These are phyloP conservation scores for Paradendryphiella salina DNA, from an alignment of 2,329 filamentous ascomycete species.

Conservation along the genomic window DNA sequence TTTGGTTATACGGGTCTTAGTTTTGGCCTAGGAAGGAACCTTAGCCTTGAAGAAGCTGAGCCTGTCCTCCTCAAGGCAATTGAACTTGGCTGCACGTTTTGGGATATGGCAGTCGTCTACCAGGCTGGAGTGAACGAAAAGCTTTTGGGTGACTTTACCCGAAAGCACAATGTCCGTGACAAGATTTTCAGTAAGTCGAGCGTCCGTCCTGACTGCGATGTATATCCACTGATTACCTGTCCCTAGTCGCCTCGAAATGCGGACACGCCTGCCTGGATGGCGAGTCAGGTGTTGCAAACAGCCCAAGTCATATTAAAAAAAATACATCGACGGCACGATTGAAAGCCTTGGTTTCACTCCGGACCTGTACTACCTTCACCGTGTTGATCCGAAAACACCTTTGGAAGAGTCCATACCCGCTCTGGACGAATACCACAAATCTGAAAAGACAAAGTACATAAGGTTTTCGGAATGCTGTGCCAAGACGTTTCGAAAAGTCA, in stretches of 20 bases:
- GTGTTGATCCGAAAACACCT: conserved; percentile 43
- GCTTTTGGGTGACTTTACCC: conserved; percentile 32
- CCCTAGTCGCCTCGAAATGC: conserved; percentile 32
- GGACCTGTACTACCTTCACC: conserved; percentile 50
- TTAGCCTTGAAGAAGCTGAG: conserved; percentile 52
- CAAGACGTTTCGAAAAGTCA: conserved; percentile 53
- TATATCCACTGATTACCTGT: neutral
- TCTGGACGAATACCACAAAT: conserved; percentile 45
- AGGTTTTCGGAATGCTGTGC: conserved; percentile 53
- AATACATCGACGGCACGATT: conserved; percentile 47
- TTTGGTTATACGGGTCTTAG: conserved; percentile 60
- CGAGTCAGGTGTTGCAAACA: conserved; percentile 46
- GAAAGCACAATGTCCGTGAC: conserved; percentile 32
- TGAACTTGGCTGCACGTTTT: conserved; percentile 56
- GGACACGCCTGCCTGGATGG: conserved; percentile 27
- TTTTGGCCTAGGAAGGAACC: conserved; percentile 51
- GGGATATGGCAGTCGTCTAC: conserved; percentile 50
- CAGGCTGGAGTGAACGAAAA: conserved; percentile 31
- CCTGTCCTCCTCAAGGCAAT: conserved; percentile 55
- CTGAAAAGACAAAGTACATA: conserved; percentile 55
- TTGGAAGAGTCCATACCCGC: conserved; percentile 53
- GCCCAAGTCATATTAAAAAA: conserved; percentile 45
- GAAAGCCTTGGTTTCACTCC: conserved; percentile 44
- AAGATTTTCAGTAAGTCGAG: conserved; percentile 25
- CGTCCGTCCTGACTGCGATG: neutral